These are phyloP conservation scores for Ophiorrhiza pumila DNA, from an alignment of 257 asterid species.

Conservation along the genomic window DNA sequence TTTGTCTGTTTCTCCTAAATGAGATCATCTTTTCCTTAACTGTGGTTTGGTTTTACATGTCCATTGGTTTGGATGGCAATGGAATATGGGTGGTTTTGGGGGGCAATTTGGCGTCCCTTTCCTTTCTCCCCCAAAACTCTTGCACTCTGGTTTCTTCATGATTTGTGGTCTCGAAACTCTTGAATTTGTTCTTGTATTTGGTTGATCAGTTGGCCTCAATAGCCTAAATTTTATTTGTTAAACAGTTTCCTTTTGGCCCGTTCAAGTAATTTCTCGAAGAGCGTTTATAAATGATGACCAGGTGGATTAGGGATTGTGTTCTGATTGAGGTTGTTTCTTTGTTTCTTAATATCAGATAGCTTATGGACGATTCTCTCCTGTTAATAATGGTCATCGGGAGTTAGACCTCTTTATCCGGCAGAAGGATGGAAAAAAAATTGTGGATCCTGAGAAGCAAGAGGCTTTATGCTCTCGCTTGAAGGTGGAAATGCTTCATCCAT, in stretches of 20 bases:
- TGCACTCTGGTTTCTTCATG: background rate
- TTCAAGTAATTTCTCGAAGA: background rate
- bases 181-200: too few species aligned
- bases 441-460: constrained; percentile 74
- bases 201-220: background rate
- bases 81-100: background rate
- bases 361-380: constrained; percentile 64
- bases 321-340: background rate
- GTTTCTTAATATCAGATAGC: constrained; percentile 46
- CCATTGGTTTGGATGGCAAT: background rate
- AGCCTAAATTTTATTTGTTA: background rate
- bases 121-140: background rate
- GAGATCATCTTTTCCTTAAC: background rate
- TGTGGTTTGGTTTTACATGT: background rate
- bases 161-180: background rate
- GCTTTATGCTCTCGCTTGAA: constrained; percentile 58
- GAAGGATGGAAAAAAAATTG: constrained; percentile 67
- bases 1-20: background rate
- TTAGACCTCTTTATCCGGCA: constrained; percentile 66
- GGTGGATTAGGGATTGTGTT: background rate
- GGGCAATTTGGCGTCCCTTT: background rate
- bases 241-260: background rate
- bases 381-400: constrained; percentile 58
- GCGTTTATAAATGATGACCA: background rate
- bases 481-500: constrained; percentile 77